phyloP scores from a whole-genome alignment of 1,284 basidiomycete species.

The Irpex sp. region DNA sequence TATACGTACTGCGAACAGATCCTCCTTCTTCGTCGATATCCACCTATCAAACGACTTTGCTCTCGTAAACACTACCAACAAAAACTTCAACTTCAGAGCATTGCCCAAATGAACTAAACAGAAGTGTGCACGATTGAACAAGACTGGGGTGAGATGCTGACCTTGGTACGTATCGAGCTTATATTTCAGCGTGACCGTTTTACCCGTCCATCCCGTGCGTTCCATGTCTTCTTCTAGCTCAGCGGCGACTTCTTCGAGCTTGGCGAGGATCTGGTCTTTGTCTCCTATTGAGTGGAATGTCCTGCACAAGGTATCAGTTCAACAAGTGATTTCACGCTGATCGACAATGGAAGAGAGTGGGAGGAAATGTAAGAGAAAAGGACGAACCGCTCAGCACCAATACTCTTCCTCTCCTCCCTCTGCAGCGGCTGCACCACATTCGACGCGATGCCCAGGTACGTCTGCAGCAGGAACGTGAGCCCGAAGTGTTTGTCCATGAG shows the following conservation, averaged over 20 bases:
- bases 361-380: too few relatives aligned
- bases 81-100: not conserved
- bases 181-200: conserved; percentile 77
- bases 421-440: conserved; percentile 75
- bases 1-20: conserved; percentile 74
- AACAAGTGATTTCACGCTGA: too few relatives aligned
- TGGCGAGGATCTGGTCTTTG: conserved; percentile 63
- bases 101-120: too few relatives aligned
- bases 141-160: conserved; percentile 17
- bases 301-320: too few relatives aligned
- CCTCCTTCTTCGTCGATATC: conserved; percentile 71
- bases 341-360: too few relatives aligned
- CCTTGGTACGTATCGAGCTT: conserved; percentile 80
- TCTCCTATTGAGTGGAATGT: conserved; percentile 73
- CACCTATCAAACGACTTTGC: conserved; percentile 76
- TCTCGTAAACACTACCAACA: conserved; percentile 69
- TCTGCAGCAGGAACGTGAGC: conserved; percentile 67
- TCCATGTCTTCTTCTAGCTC: conserved; percentile 81
- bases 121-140: too few relatives aligned
- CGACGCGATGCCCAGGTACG: conserved; percentile 81
- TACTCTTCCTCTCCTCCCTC: conserved; percentile 83
- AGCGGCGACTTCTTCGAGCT: conserved; percentile 74
- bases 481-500: conserved; percentile 87
- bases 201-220: conserved; percentile 66
- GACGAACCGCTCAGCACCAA: conserved; percentile 80